phyloP scores from a whole-genome alignment of 805 yeast genomes.

The Candida loeiensis region DNA sequence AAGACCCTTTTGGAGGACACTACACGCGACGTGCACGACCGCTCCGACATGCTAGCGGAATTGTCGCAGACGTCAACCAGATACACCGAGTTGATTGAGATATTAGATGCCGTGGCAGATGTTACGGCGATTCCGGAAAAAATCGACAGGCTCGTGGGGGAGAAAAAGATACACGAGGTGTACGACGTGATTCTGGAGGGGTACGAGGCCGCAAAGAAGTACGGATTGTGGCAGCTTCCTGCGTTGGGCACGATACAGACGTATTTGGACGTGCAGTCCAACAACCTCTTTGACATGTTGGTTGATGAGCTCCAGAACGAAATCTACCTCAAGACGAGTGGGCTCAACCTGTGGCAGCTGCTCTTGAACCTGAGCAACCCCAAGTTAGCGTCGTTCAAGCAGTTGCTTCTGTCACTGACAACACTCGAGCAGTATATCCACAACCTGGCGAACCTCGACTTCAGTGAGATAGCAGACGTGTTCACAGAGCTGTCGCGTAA shows the following conservation, averaged over 20 bases:
- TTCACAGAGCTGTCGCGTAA: constrained; percentile 28
- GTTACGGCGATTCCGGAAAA: constrained; percentile 56
- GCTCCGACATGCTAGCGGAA: constrained; percentile 58
- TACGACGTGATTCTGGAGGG: constrained; percentile 50
- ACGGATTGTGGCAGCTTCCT: constrained; percentile 55
- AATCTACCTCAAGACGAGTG: constrained; percentile 49
- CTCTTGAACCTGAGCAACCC: constrained; percentile 29
- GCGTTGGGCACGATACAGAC: constrained; percentile 50
- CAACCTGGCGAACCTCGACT: constrained; percentile 56
- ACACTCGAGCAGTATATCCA: constrained; percentile 53
- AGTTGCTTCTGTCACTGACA: constrained; percentile 30
- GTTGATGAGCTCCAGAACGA: constrained; percentile 74
- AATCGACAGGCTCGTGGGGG: constrained; percentile 65
- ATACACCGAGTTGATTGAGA: constrained; percentile 66
- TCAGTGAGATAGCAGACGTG: constrained; percentile 45
- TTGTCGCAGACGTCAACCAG: constrained; percentile 59
- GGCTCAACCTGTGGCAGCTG: constrained; percentile 18
- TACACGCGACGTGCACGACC: constrained; percentile 46
- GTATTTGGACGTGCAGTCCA: constrained; percentile 54
- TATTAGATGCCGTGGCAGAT: constrained; percentile 63
- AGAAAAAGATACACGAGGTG: constrained; percentile 65
- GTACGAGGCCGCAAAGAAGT: constrained; percentile 43
- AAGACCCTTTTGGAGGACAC: constrained; percentile 48
- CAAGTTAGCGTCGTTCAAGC: constrained; percentile 32
- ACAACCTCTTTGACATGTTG: constrained; percentile 62